These are phyloP conservation scores for Hypholoma sublateritium DNA, from an alignment of 768 basidiomycete species.

Conservation along the genomic window DNA sequence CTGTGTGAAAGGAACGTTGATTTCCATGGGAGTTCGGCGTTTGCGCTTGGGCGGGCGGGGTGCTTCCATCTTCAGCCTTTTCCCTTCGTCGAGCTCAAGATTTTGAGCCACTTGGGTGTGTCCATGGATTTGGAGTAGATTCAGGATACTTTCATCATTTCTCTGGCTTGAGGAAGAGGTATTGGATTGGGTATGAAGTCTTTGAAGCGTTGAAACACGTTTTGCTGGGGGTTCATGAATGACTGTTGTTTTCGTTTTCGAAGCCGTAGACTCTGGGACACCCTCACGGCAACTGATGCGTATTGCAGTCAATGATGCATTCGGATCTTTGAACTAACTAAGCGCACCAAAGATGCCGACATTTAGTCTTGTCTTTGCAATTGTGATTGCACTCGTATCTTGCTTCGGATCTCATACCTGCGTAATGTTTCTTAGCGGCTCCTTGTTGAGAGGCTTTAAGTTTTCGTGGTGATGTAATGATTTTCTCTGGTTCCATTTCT, in stretches of 20 bases:
- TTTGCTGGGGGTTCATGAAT: conserved; percentile 5
- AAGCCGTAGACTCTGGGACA: conserved; percentile 43
- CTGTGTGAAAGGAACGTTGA: conserved; percentile 49
- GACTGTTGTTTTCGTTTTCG: conserved; percentile 19
- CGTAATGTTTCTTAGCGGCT: background rate
- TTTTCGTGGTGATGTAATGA: background rate
- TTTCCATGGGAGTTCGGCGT: conserved; percentile 36
- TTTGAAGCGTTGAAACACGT: conserved; percentile 13
- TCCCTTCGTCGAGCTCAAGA: conserved; percentile 35
- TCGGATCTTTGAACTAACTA: background rate
- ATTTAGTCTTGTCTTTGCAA: conserved; percentile 76
- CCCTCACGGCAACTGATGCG: conserved; percentile 71
- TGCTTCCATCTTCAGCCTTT: conserved; percentile 45
- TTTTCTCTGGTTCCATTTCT: background rate
- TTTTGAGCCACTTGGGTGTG: conserved; percentile 39
- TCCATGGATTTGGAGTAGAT: conserved; percentile 44
- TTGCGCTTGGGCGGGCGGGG: conserved; percentile 26
- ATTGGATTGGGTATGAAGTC: conserved; percentile 9
- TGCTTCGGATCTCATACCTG: conserved; percentile 8
- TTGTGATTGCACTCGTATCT: conserved; percentile 68
- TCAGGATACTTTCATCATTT: conserved; percentile 30
- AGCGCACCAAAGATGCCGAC: conserved; percentile 74
- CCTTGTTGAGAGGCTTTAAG: background rate
- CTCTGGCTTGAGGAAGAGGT: conserved; percentile 14
- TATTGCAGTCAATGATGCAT: background rate